These are phyloP conservation scores for Botrytis fragariae DNA, from an alignment of 2,329 filamentous ascomycete genomes.

Conservation along the genomic window DNA sequence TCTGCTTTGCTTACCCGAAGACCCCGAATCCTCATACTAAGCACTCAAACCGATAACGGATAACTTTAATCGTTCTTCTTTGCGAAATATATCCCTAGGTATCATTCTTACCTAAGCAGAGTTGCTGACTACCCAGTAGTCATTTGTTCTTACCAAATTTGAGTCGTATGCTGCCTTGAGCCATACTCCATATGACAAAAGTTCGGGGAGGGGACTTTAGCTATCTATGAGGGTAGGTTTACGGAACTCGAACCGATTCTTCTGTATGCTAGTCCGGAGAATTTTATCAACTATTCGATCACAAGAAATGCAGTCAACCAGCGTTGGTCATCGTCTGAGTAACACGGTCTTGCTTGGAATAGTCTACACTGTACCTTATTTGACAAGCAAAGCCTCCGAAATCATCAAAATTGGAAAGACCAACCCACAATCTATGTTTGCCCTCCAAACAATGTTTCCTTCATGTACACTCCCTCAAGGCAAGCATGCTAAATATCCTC, in stretches of 20 bases:
- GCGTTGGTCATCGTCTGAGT: neutral
- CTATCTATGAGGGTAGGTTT: neutral
- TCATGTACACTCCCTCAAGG: neutral
- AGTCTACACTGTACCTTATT: neutral
- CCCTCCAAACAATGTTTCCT: neutral
- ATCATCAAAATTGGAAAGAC: conserved; percentile 1
- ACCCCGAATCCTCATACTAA: neutral
- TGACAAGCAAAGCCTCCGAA: neutral
- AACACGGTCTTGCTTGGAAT: neutral
- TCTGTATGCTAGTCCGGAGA: neutral
- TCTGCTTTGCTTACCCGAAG: neutral
- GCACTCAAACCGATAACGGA: neutral
- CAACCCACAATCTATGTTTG: neutral
- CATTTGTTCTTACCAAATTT: neutral
- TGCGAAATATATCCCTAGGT: neutral
- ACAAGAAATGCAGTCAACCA: neutral
- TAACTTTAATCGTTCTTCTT: neutral
- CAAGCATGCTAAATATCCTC: conserved; percentile 4
- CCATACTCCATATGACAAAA: neutral
- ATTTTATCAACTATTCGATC: neutral
- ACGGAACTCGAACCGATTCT: neutral
- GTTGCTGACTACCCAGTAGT: neutral
- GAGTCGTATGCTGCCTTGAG: neutral
- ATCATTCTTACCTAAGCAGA: conserved; percentile 4
- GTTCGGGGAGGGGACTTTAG: neutral